Base-by-base conservation (phyloP, 768 basidiomycete genomes). In the Termitomyces sp. region DNA sequence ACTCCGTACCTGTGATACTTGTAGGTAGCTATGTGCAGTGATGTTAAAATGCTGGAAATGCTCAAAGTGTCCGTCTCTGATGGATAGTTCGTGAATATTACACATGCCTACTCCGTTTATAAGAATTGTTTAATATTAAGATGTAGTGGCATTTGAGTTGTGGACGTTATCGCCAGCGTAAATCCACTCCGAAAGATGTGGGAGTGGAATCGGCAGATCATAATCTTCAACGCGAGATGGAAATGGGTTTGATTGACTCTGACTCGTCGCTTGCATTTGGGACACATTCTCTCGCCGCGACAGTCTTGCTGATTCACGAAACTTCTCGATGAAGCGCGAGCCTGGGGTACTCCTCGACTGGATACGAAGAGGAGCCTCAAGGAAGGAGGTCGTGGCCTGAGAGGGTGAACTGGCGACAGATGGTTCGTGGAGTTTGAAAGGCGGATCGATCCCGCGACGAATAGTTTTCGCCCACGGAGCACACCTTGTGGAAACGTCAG, bases 361-460 rank as follows among this genome's bases (percentile, higher is more conserved):
- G 38, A 67, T 65, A 57, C 64, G 68, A 46, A 68, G 68, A 49
- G 69, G 73, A 46, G 65, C 70, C n/a, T 40, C 58, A 60, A 67
- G 70, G 37, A 65, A 68, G 51, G 40, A 47, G 51, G 40, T 54
- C 1, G 58, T 60, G 26, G 63, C 59, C 17, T 59, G 53, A 3
- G 58, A 51, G 53, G 50, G 62, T 54, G 59, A 63, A 44, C 46
- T 70, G 44, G 34, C 49, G 21, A 30, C 53, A 15, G 59, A 58
- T 47, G 54, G 56, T 34, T 59, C 58, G 35, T 42, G 63, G 34
- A 55, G 65, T 51, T 53, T 69, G 61, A 86, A 87, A 1, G 85
- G 85, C 5, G 61, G 60, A 59, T 86, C 85, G 14, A 82, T 66
- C 2, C 85, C 85, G 37, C 85, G 82, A 41, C 79, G 77, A 44